Evolutionary conservation across 495 filamentous ascomycete genomes (phyloP).

Genomic region (Staphylotrichum tortipilum): DNA sequence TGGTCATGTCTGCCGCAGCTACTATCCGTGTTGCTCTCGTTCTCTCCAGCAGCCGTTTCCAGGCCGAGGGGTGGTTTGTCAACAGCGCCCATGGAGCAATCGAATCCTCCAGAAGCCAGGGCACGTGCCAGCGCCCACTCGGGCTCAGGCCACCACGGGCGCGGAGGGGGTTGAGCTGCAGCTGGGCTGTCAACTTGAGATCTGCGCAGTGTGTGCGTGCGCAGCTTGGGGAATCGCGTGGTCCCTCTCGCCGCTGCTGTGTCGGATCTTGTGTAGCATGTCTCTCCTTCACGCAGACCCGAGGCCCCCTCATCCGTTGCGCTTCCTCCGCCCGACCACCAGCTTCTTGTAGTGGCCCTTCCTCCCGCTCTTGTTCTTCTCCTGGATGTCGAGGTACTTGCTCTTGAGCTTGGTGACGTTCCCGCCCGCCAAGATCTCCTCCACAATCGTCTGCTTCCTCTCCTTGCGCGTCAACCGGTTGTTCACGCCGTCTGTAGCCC

Average conservation of each 20-base stretch:
- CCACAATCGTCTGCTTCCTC: conserved; percentile 81
- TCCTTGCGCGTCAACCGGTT: conserved; percentile 75
- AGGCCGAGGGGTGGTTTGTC: too few species aligned
- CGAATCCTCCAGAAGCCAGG: too few species aligned
- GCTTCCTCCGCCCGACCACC: conserved; percentile 20
- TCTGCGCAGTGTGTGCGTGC: neutral
- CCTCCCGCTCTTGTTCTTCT: conserved; percentile 22
- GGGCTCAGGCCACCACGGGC: too few species aligned
- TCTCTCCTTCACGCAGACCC: neutral
- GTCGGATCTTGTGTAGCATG: neutral
- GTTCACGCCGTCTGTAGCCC: conserved; percentile 79
- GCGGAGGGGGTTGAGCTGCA: neutral
- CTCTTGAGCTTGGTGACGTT: conserved; percentile 27
- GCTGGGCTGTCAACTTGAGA: neutral
- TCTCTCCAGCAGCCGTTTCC: too few species aligned
- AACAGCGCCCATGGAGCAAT: too few species aligned
- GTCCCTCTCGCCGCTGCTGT: neutral
- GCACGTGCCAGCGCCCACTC: neutral
- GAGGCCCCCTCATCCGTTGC: conserved; percentile 12
- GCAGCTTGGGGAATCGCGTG: neutral
- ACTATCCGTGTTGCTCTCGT: too few species aligned
- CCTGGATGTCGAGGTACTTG: conserved; percentile 30
- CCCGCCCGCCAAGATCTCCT: conserved; percentile 68
- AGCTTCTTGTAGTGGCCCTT: conserved; percentile 28
- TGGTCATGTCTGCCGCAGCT: too few species aligned